phyloP scores from a whole-genome alignment of 192 early-diverging fungal genomes.

The Gonapodya prolifera region DNA sequence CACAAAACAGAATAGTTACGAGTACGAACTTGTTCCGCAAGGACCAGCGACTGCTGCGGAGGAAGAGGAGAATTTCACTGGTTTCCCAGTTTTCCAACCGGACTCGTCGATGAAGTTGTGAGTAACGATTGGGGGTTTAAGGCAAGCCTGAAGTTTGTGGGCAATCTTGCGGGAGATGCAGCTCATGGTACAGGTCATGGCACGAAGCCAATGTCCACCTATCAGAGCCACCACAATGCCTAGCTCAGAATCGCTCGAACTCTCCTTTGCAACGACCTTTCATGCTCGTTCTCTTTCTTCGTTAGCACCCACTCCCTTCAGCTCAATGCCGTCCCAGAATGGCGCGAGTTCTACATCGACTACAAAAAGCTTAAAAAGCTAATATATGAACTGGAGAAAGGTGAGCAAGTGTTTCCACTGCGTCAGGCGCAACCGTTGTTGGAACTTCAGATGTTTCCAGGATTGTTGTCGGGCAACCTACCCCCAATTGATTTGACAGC shows the following conservation, averaged over 20 bases:
- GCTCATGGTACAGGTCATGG: not conserved
- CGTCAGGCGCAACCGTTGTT: slow-evolving; percentile 16
- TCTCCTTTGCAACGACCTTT: not conserved
- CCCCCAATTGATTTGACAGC: not conserved
- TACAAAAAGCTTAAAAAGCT: slow-evolving; percentile 34
- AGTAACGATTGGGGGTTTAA: not conserved
- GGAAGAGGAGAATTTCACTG: not conserved
- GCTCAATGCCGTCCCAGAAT: slow-evolving; percentile 71
- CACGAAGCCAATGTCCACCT: not conserved
- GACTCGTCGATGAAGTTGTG: not conserved
- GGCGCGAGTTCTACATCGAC: slow-evolving; percentile 28
- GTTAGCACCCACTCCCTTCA: slow-evolving; percentile 62
- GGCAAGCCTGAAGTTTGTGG: too few relatives aligned
- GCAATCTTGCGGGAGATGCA: not conserved
- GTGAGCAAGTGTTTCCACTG: slow-evolving; percentile 9
- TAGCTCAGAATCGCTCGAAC: not conserved
- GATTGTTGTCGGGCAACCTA: not conserved
- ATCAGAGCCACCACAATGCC: not conserved
- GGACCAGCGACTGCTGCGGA: not conserved
- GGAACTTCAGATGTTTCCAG: slow-evolving; percentile 10
- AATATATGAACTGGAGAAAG: slow-evolving; percentile 31
- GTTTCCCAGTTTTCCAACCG: too few relatives aligned
- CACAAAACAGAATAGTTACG: not conserved
- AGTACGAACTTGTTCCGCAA: not conserved
- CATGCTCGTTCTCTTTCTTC: not conserved